Base-by-base conservation (phyloP, 129 eudicot genomes). In the Mikania micrantha region DNA sequence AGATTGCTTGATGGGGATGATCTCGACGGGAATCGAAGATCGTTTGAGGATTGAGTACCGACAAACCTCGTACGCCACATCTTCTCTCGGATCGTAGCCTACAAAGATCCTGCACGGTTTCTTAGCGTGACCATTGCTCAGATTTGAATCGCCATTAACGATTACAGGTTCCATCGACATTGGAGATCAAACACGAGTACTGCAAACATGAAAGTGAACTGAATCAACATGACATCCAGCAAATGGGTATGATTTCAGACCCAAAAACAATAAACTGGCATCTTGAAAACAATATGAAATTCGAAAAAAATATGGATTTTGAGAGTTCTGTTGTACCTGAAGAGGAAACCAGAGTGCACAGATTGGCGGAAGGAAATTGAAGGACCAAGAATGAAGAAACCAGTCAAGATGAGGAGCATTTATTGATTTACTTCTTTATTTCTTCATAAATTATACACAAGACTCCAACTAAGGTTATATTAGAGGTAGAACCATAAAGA, bases 11-110 rank as follows among this genome's bases (percentile, higher is more conserved):
- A 92, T 92, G 0, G 98, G 98, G 4, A 45, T 47, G 31, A 93
- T 70, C 38, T 93, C 95, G 2, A 91, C 70, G 0, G 97, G 93
- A 50, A 91, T 83, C 15, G 97, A 83, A 35, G 97, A 78, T 27
- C 88, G 80, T 44, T 88, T 88, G 3, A 84, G 67, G 25, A 92
- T 47, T 1, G 96, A 92, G 67, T 88, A 59, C 2, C 83, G 86
- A 44, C 98, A 92, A 3, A 92, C 98, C 80, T 92, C 85, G 62
- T 81, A 92, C 0, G 98, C 98, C 11, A 84, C 31, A 40, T 92
- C 95, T 64, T 92, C 96, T 15, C 75, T 76, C 4, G 91, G 90
- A 81, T 92, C 96, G 80, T 92, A 92, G 34, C 96, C 96, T 10
- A 92, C 53, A 82, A 75, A 92, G 62, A 92, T 80, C 87, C 81